These are phyloP conservation scores for Isabelozyma gotoi DNA, from an alignment of 805 yeast genomes.

Conservation along the genomic window DNA sequence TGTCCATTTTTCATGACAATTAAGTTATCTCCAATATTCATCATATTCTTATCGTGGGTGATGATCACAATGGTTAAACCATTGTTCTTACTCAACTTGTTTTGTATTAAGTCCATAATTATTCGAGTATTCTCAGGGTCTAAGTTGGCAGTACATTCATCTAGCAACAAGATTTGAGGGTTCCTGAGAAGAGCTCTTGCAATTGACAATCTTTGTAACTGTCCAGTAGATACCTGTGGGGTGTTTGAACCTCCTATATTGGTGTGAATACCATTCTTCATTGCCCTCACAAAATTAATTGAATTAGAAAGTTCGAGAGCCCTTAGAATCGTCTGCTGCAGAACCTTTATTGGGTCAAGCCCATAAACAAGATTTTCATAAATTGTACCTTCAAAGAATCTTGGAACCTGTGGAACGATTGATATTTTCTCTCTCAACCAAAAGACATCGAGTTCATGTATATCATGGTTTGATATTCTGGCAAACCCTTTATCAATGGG, in stretches of 20 bases:
- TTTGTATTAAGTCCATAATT: constrained; percentile 50
- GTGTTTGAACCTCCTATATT: constrained; percentile 48
- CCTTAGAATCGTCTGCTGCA: constrained; percentile 30
- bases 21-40: constrained; percentile 54
- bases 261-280: constrained; percentile 63
- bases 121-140: constrained; percentile 60
- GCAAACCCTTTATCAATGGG: constrained; percentile 38
- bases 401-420: constrained; percentile 75
- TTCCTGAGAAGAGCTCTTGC: constrained; percentile 75
- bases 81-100: constrained; percentile 23
- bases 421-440: constrained; percentile 56
- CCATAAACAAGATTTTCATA: constrained; percentile 73
- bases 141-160: constrained; percentile 88
- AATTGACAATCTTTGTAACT: constrained; percentile 79
- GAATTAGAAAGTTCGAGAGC: constrained; percentile 50
- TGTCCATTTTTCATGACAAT: constrained; percentile 50
- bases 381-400: constrained; percentile 72
- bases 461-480: constrained; percentile 46
- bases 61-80: constrained; percentile 52
- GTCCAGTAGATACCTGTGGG: constrained; percentile 79
- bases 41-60: constrained; percentile 73
- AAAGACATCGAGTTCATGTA: constrained; percentile 44
- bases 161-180: constrained; percentile 69
- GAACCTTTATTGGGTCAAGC: constrained; percentile 17
- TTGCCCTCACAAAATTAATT: constrained; percentile 49